phyloP scores from a whole-genome alignment of 129 eudicot species.

The Pseudognaphalium luteoalbum region DNA sequence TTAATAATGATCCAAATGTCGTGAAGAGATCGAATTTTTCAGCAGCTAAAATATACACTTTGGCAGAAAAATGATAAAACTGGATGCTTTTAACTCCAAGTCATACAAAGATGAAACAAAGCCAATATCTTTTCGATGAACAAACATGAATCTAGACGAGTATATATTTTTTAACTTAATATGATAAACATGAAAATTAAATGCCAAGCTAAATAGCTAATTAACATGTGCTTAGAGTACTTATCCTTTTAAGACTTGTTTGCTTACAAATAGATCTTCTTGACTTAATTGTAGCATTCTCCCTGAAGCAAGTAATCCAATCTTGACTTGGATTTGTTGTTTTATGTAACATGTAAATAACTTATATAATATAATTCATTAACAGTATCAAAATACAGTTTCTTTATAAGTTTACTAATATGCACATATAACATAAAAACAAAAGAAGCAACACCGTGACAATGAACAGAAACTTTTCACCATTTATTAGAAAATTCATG shows the following conservation, averaged over 20 bases:
- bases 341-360: not conserved
- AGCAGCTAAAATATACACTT: too few species aligned
- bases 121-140: too few species aligned
- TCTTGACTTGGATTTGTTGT: conserved; percentile 6
- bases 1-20: not conserved
- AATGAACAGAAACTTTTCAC: conserved; percentile 22
- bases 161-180: too few species aligned
- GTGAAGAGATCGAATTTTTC: too few species aligned
- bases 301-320: conserved; percentile 23
- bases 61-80: not conserved
- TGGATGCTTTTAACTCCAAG: not conserved
- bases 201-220: not conserved
- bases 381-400: not conserved
- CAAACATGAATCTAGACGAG: too few species aligned
- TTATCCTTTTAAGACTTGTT: conserved; percentile 18
- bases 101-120: not conserved
- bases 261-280: conserved; percentile 22
- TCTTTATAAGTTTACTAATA: not conserved
- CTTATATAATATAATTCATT: not conserved
- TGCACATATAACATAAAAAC: not conserved
- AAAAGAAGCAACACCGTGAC: conserved; percentile 1
- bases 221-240: conserved; percentile 27
- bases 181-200: not conserved
- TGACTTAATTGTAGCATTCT: conserved; percentile 11
- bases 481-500: conserved; percentile 60